A percentile compares a stretch with the other conserved stretches of the same genome.
Conservation (phyloP, 2,329 filamentous ascomycete species). For the Claviceps spartinae region DNA sequence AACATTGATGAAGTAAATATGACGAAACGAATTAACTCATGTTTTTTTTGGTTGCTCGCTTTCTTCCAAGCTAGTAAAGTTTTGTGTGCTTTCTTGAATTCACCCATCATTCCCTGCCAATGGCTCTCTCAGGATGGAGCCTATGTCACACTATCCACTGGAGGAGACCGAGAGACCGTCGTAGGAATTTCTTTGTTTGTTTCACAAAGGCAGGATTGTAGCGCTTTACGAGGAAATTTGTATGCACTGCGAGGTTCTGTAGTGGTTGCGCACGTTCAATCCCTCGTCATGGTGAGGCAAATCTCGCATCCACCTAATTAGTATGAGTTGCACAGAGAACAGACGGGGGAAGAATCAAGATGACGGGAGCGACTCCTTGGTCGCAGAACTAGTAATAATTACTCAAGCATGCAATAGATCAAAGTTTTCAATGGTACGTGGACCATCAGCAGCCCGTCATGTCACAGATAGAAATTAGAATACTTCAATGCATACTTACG, state of each 20-base stretch:
- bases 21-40: neutral
- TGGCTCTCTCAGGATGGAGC: neutral
- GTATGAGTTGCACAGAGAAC: conserved; percentile 1
- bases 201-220: neutral
- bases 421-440: neutral
- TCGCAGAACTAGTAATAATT: neutral
- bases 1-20: neutral
- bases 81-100: neutral
- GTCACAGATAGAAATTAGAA: neutral
- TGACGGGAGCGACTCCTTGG: neutral
- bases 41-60: neutral
- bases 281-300: neutral
- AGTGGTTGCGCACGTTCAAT: neutral
- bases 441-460: neutral
- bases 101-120: neutral
- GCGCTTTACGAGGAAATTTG: neutral
- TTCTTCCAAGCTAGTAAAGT: no score
- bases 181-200: neutral
- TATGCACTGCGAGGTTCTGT: neutral
- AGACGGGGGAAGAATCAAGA: neutral
- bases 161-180: neutral
- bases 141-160: neutral
- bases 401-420: neutral
- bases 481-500: neutral
- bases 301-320: neutral